Conservation (phyloP, 225 moss, liverwort and hornwort species). For the Lunularia cruciata region DNA sequence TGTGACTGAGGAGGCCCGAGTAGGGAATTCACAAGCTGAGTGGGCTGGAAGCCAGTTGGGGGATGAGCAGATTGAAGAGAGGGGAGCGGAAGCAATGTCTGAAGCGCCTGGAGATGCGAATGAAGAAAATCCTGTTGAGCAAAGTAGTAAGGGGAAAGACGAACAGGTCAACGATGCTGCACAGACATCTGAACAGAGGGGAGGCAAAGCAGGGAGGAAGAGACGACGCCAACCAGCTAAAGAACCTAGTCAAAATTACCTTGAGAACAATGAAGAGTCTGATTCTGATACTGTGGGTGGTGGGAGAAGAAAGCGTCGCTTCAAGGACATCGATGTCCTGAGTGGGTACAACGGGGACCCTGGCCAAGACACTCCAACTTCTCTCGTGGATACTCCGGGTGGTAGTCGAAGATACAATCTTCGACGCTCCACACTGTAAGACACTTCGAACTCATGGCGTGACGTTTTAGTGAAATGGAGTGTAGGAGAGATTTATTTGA, state of each 20-base stretch:
- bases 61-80: slow-evolving; percentile 40
- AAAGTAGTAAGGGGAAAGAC: slow-evolving; percentile 29
- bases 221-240: slow-evolving; percentile 49
- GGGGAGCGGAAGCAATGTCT: slow-evolving; percentile 34
- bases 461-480: too few species aligned
- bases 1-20: slow-evolving; percentile 65
- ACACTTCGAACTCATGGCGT: too few species aligned
- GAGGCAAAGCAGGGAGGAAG: slow-evolving; percentile 43
- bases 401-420: slow-evolving; percentile 84
- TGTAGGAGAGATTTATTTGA: too few species aligned
- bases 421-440: slow-evolving; percentile 91
- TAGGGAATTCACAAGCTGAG: slow-evolving; percentile 32
- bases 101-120: slow-evolving; percentile 27
- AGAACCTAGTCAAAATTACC: slow-evolving; percentile 28
- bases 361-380: slow-evolving; percentile 53
- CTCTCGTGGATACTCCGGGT: slow-evolving; percentile 60
- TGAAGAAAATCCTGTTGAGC: slow-evolving; percentile 34
- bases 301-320: slow-evolving; percentile 70
- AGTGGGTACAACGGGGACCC: slow-evolving; percentile 63
- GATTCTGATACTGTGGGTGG: slow-evolving; percentile 49
- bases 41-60: slow-evolving; percentile 30
- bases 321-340: slow-evolving; percentile 68
- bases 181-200: slow-evolving; percentile 29
- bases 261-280: slow-evolving; percentile 47
- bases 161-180: slow-evolving; percentile 35